Base-by-base conservation (phyloP, 306 rosid genomes). In the Biancaea sappan region DNA sequence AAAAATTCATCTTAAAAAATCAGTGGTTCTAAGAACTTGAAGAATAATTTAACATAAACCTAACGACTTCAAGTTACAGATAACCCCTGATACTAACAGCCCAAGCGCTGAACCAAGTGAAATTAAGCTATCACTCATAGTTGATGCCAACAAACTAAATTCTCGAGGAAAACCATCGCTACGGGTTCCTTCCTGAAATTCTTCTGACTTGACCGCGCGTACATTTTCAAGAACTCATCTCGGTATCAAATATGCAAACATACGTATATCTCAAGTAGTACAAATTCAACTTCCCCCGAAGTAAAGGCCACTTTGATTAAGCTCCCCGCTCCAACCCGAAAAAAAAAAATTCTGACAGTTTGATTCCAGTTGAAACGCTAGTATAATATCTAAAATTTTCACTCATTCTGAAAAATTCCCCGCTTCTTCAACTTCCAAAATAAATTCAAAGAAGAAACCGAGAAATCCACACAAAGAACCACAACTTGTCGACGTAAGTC, bases 361-460 rank as follows among this genome's bases (percentile, higher is more conserved):
- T 78, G 65, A 77, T 29, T 19, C 59, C 67, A 37, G 53, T 52
- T 18, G 60, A 77, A 50, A 67, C 54, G 46, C 15, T 24, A 47
- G 1, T 29, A 19, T 73, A 19, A 13, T 19, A 22, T 59, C 8
- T 14, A 34, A 46, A 47, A 56, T 48, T 58, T 28, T 21, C 61
- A 40, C 47, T 26, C 70, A 57, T 18, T 43, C 38, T 43, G 59
- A 60, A 63, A 71, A 70, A 24, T 29, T 15, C 8, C n/a, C n/a
- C 35, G 43, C 34, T 71, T n/a, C 62, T 37, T 13, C 44, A 57
- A 13, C 35, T 66, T 65, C 15, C 7, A 29, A 48, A 22, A 79
- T 35, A 56, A 52, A 44, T 69, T 47, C 26, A 28, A 16, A 60
- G 52, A 32, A 18, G 41, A 44, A 44, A 44, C n/a, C n/a, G n/a